Percentiles rank a stretch among this genome's conserved stretches.
Conservation (phyloP, 371 early-diverging fungal genomes). For the Sporodiniella umbellata region DNA sequence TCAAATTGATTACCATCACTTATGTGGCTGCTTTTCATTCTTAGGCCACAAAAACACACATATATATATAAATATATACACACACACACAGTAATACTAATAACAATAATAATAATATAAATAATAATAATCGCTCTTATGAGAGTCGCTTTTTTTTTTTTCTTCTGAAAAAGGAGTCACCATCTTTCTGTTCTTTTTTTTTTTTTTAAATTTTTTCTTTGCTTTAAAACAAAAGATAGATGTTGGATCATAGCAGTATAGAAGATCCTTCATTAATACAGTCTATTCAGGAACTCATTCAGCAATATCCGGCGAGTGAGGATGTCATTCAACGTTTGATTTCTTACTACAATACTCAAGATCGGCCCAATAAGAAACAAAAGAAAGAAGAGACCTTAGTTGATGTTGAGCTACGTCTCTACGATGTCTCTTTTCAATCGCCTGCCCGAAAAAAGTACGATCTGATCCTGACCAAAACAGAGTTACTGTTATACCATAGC, state of each 20-base stretch:
- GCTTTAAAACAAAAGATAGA: conserved; percentile 8
- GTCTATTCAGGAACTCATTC: conserved; percentile 28
- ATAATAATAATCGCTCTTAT: neutral
- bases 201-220: neutral
- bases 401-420: conserved; percentile 13
- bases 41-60: too few relatives aligned
- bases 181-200: conserved; percentile 1
- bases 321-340: conserved; percentile 31
- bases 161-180: too few relatives aligned
- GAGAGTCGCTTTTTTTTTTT: too few relatives aligned
- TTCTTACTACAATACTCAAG: conserved; percentile 23
- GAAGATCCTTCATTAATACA: conserved; percentile 29
- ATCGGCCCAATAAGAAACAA: conserved; percentile 7
- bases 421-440: conserved; percentile 31
- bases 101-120: neutral
- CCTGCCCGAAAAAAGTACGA: conserved; percentile 40
- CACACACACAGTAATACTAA: neutral
- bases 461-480: conserved; percentile 21
- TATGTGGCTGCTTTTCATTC: neutral
- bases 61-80: too few relatives aligned
- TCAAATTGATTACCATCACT: neutral
- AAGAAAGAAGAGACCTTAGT: too few relatives aligned
- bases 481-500: conserved; percentile 20
- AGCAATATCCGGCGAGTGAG: conserved; percentile 23
- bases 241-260: conserved; percentile 23